Percentiles rank a stretch among this genome's conserved stretches.
Evolutionary conservation across 352 stramenopile species (phyloP).

Genomic region (Phytophthora kernoviae): DNA sequence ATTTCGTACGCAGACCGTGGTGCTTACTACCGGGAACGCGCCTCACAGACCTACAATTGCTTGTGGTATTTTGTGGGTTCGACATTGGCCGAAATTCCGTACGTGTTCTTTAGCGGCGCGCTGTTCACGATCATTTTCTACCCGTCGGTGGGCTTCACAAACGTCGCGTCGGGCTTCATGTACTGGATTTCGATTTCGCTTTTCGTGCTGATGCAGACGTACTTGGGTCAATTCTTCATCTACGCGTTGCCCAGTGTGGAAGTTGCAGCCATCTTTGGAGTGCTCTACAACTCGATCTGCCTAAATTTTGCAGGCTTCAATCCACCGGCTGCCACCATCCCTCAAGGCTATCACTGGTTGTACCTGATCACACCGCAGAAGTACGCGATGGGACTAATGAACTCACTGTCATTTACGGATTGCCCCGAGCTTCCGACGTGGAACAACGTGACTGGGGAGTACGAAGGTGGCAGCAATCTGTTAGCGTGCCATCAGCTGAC

Average conservation of each 20-base stretch:
- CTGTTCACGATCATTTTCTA: slow-evolving; percentile 56
- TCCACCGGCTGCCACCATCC: slow-evolving; percentile 37
- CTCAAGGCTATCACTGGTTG: slow-evolving; percentile 44
- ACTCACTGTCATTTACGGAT: slow-evolving; percentile 35
- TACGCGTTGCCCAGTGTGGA: slow-evolving; percentile 42
- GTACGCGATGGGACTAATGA: slow-evolving; percentile 35
- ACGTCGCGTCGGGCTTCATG: slow-evolving; percentile 34
- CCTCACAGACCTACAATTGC: slow-evolving; percentile 85
- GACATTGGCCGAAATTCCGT: slow-evolving; percentile 79
- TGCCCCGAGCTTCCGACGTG: slow-evolving; percentile 30
- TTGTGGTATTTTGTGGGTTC: slow-evolving; percentile 74
- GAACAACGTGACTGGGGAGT: slow-evolving; percentile 17
- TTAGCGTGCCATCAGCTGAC: slow-evolving; percentile 21
- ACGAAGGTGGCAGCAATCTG: slow-evolving; percentile 17
- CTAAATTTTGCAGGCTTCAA: slow-evolving; percentile 48
- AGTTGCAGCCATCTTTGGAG: slow-evolving; percentile 43
- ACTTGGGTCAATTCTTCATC: slow-evolving; percentile 41
- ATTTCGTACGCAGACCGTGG: slow-evolving; percentile 81
- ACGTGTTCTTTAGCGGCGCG: slow-evolving; percentile 41
- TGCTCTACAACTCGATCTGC: slow-evolving; percentile 45
- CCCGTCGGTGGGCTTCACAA: slow-evolving; percentile 50
- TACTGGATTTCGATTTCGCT: slow-evolving; percentile 47
- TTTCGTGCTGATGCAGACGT: slow-evolving; percentile 42
- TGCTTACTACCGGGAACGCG: slow-evolving; percentile 90
- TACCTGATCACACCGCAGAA: slow-evolving; percentile 46